phyloP scores from a whole-genome alignment of 2,329 filamentous ascomycete species.

The Verticillium klebahnii region DNA sequence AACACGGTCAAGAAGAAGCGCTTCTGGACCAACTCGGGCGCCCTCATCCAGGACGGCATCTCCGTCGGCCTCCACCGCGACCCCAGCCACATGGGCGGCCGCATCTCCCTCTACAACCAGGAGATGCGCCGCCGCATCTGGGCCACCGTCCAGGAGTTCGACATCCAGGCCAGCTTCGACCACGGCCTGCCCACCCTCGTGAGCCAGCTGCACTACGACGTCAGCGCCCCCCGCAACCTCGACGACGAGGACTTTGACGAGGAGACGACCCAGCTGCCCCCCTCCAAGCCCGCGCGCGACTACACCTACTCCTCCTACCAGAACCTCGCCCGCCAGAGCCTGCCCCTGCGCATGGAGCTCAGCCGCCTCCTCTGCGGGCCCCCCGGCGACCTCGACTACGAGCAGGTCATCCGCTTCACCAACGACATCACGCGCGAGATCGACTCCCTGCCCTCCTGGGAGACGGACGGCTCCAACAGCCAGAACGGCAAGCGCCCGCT shows the following conservation, averaged over 20 bases:
- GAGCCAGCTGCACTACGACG: conserved; percentile 51
- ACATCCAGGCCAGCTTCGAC: conserved; percentile 58
- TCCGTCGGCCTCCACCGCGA: conserved; percentile 56
- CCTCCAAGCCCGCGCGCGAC: conserved; percentile 44
- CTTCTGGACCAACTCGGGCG: conserved; percentile 55
- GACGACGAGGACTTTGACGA: conserved; percentile 55
- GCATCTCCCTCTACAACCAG: conserved; percentile 54
- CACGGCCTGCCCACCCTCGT: conserved; percentile 55
- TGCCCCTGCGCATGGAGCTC: conserved; percentile 52
- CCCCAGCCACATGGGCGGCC: conserved; percentile 48
- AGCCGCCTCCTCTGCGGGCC: conserved; percentile 52
- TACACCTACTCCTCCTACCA: conserved; percentile 59
- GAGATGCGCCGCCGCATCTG: conserved; percentile 59
- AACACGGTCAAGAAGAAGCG: conserved; percentile 63
- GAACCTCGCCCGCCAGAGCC: conserved; percentile 50
- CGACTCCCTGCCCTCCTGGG: conserved; percentile 55
- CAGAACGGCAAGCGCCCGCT: conserved; percentile 47
- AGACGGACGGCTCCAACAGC: conserved; percentile 27
- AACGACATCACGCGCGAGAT: conserved; percentile 59
- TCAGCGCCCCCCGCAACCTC: conserved; percentile 51
- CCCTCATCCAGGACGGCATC: conserved; percentile 53
- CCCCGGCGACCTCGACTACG: conserved; percentile 52
- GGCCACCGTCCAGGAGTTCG: conserved; percentile 58
- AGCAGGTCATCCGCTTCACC: conserved; percentile 56
- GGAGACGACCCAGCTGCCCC: conserved; percentile 44